Base-by-base conservation (phyloP, 2,329 filamentous ascomycete genomes). In the Aspergillus viridinutans region DNA sequence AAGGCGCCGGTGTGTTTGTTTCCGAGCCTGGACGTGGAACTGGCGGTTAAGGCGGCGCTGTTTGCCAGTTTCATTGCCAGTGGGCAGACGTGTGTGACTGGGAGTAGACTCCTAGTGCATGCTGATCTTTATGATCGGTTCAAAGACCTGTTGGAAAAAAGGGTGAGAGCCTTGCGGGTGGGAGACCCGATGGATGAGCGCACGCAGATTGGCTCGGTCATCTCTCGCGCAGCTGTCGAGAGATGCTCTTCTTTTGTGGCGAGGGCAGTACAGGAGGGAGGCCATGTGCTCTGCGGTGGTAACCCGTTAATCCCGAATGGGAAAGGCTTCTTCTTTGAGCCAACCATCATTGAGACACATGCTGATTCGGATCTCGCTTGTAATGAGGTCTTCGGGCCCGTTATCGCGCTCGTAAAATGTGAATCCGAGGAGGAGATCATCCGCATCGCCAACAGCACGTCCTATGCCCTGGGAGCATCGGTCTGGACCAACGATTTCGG, bases 161-260 rank as follows among this genome's bases (percentile, higher is more conserved):
- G 83, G n/a, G 82, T 78, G 4, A 82, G 85, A 29, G 65, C 75
- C 0, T 67, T 74, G 3, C 78, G 81, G 4, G 84, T 87, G 69
- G 85, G 85, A 1, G 78, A 80, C 4, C 85, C 85, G 0, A 75
- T 70, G 3, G 83, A 87, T 54, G 72, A 74, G 0, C 77, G 77
- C 1, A 86, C 83, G 0, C 82, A 83, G 70, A 89, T 89, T 81
- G 86, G 86, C 0, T 83, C 84, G 0, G 72, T 89, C 1, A 81
- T 89, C 35, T 87, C 85, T 17, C 50, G 52, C 17, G 63, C 60
- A 0, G 64, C 70, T 0, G 65, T 70, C 0, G 77, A 76, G 5
- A 80, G 77, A 63, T 81, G 80, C 23, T 43, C 40, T 6, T 52
- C 49, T 3, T 65, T 65, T 25, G 63, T 65, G 40, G 49, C 57